Base-by-base conservation (phyloP, 148 eudicot genomes). In the Fagopyrum tataricum region DNA sequence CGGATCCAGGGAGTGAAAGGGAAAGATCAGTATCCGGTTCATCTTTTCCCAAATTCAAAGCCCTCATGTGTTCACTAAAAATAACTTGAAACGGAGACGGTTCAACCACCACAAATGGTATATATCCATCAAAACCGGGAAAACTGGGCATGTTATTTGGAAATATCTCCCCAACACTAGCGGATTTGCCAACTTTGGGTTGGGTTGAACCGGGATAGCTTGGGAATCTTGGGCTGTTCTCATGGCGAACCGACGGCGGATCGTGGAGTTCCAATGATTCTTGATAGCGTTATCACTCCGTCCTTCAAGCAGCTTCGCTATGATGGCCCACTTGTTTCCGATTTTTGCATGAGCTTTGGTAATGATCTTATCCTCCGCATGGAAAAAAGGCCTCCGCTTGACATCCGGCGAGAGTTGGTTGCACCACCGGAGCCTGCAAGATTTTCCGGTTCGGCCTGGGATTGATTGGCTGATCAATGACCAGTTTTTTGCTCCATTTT, bases 381-480 rank as follows among this genome's bases (percentile, higher is more conserved):
- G 1, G 23, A 21, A 17, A 17, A 52, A 52, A 21, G 58, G 58
- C 58, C 58, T 15, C 58, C 58, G 58, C 23, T 52, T 21, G 21
- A 52, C 58, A 21, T 52, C 58, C 21, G 58, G 23, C 7, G 58
- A 52, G 18, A 52, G 58, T 21, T 52, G 58, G 18, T 52, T 52
- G 23, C 58, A 52, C 58, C 58, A 52, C 23, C 58, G 58, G 21
- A 52, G 58, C 58, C 58, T 52, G 58, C 58, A 52, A 18, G 58
- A 52, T 21, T 52, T 52, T 21, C 58, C 58, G 18, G 58, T 17
- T n/a, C 58, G 58, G 58, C 58, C 58, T 8, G 23, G 23, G 23
- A 52, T 5, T 8, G 58, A 52, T 18, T 5, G 21, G 58, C 58
- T 18, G 58, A 52, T 52, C 21, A 8, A 1, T 8, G 58, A 15